Conservation (phyloP, 345 rosid genomes). For the Gossypium thurberi region DNA sequence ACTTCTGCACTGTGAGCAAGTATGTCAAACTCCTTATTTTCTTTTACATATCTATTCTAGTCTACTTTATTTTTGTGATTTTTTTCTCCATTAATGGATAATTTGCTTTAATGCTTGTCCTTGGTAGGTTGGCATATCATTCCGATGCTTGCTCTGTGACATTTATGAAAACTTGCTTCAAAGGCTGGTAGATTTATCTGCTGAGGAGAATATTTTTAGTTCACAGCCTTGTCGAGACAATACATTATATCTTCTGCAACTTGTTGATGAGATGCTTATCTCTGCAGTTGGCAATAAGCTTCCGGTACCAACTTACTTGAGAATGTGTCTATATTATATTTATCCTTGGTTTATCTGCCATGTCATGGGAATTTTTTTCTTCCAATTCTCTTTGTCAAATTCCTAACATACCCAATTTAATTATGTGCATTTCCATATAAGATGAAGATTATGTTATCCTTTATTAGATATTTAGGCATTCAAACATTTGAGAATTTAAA, state of each 20-base stretch:
- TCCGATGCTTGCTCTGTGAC: constrained; percentile 61
- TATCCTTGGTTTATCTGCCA: too few species aligned
- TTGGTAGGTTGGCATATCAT: constrained; percentile 53
- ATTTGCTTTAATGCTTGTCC: constrained; percentile 16
- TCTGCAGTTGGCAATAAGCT: constrained; percentile 67
- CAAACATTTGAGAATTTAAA: not conserved
- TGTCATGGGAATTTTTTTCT: too few species aligned
- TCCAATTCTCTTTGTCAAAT: too few species aligned
- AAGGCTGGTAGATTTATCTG: constrained; percentile 66
- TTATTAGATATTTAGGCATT: not conserved
- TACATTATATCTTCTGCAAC: constrained; percentile 63
- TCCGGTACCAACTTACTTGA: constrained; percentile 41
- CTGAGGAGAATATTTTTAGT: constrained; percentile 78
- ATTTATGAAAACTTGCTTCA: constrained; percentile 62
- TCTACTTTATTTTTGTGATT: not conserved
- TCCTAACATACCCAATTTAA: too few species aligned
- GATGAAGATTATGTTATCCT: not conserved
- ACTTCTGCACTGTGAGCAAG: constrained; percentile 57
- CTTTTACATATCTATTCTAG: not conserved
- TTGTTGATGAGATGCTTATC: constrained; percentile 85
- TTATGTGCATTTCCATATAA: too few species aligned
- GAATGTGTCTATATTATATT: not conserved
- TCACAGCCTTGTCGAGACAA: constrained; percentile 92
- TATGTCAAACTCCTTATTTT: constrained; percentile 28
- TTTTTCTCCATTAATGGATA: not conserved